phyloP scores from a whole-genome alignment of 176 grass and related monocot species.

The Bromus sterilis region DNA sequence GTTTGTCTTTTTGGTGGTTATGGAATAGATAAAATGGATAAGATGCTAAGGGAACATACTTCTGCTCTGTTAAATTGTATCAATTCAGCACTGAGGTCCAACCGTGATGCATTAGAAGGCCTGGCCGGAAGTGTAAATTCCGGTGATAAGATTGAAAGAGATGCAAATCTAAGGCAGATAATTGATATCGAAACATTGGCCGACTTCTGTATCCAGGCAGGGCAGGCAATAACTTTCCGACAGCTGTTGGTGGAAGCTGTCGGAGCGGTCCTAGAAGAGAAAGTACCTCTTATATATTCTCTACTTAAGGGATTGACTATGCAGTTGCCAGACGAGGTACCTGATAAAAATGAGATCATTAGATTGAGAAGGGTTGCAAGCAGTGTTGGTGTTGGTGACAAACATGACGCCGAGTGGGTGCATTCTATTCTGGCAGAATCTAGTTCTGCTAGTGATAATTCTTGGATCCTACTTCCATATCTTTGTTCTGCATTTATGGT shows the following conservation, averaged over 20 bases:
- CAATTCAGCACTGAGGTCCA: conserved; percentile 79
- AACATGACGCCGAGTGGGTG: conserved; percentile 92
- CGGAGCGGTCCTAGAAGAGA: conserved; percentile 77
- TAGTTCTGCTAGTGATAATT: conserved; percentile 73
- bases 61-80: conserved; percentile 89
- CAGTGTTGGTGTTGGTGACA: conserved; percentile 62
- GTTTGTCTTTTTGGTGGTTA: conserved; percentile 88
- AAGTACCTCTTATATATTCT: conserved; percentile 79
- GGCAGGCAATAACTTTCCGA: conserved; percentile 84
- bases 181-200: conserved; percentile 77
- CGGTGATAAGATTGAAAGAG: conserved; percentile 90
- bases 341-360: conserved; percentile 72
- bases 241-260: conserved; percentile 79
- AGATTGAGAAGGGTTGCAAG: conserved; percentile 79
- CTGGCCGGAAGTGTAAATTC: conserved; percentile 77
- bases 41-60: conserved; percentile 80
- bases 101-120: conserved; percentile 80
- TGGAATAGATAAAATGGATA: conserved; percentile 84
- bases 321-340: conserved; percentile 76
- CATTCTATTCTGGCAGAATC: conserved; percentile 69
- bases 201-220: conserved; percentile 89
- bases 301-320: conserved; percentile 61
- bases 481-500: conserved; percentile 94
- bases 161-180: conserved; percentile 91
- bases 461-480: conserved; percentile 92